Percentiles rank a stretch among this genome's conserved stretches.
phyloP scores from a whole-genome alignment of 768 basidiomycete species.

The Holtermannia corniformis region DNA sequence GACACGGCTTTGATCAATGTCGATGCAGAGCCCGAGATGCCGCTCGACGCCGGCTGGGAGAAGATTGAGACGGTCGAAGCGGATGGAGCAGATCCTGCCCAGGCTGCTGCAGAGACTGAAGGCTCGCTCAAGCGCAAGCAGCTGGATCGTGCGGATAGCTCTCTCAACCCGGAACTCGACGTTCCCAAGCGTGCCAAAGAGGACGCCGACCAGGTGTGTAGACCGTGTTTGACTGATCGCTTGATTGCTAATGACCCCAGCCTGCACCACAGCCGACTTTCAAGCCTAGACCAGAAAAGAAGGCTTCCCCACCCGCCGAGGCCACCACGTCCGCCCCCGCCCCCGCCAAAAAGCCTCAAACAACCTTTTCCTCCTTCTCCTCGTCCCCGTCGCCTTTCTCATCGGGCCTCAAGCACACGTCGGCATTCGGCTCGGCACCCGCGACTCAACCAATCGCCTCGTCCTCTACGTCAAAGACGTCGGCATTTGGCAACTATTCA shows the following conservation, averaged over 20 bases:
- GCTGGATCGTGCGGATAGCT: conserved; percentile 30
- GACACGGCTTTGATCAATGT: too few species aligned
- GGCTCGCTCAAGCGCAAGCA: not conserved
- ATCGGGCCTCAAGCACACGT: not conserved
- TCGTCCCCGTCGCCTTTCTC: conserved; percentile 14
- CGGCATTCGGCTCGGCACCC: not conserved
- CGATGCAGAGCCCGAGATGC: not conserved
- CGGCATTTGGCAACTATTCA: conserved; percentile 31
- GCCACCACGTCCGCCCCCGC: not conserved
- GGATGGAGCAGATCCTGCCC: conserved; percentile 2
- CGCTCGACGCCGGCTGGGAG: conserved; percentile 9
- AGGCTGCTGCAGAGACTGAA: not conserved
- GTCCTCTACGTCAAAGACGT: conserved; percentile 13
- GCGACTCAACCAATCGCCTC: conserved; percentile 5
- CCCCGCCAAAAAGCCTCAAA: conserved; percentile 8
- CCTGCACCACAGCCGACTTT: not conserved
- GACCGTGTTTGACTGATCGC: not conserved
- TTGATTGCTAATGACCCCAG: not conserved
- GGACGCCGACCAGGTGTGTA: conserved; percentile 1
- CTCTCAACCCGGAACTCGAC: conserved; percentile 8
- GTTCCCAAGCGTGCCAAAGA: conserved; percentile 14
- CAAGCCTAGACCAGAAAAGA: not conserved
- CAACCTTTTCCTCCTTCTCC: conserved; percentile 15
- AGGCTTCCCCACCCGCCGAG: too few species aligned
- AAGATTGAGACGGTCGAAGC: conserved; percentile 8